A percentile compares a stretch with the other conserved stretches of the same genome.
Conservation (phyloP, 176 grass and related monocot species). For the Aegilops bicornis region DNA sequence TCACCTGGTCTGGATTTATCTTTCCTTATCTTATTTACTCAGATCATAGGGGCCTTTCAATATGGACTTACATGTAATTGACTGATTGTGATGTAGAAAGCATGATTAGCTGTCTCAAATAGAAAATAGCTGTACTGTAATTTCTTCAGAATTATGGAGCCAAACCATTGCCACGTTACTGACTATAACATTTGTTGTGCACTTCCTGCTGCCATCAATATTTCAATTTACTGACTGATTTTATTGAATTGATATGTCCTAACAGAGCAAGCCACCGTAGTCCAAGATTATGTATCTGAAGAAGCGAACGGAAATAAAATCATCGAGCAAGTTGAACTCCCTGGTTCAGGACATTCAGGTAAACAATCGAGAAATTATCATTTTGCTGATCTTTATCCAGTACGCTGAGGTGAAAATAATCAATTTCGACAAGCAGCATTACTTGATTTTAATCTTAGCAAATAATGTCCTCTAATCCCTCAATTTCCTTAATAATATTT, state of each 20-base stretch:
- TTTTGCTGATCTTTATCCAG: constrained; percentile 11
- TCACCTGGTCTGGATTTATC: constrained; percentile 18
- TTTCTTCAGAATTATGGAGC: not conserved
- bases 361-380: constrained; percentile 9
- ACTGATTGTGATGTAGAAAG: not conserved
- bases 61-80: not conserved
- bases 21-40: not conserved
- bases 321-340: not conserved
- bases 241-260: constrained; percentile 6
- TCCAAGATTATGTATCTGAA: not conserved
- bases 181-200: not conserved
- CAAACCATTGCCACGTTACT: constrained; percentile 13
- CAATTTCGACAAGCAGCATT: not conserved
- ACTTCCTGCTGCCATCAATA: not conserved
- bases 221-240: not conserved
- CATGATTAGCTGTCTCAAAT: not conserved
- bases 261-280: constrained; percentile 8
- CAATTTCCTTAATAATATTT: constrained; percentile 5
- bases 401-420: not conserved
- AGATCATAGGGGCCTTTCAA: constrained; percentile 3
- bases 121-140: not conserved
- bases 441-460: not conserved
- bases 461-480: not conserved
- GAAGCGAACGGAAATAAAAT: constrained; percentile 9
- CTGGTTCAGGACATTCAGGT: constrained; percentile 22